A percentile compares a stretch with the other conserved stretches of the same genome.
Conservation (phyloP, 345 rosid species). For the Turnera subulata region DNA sequence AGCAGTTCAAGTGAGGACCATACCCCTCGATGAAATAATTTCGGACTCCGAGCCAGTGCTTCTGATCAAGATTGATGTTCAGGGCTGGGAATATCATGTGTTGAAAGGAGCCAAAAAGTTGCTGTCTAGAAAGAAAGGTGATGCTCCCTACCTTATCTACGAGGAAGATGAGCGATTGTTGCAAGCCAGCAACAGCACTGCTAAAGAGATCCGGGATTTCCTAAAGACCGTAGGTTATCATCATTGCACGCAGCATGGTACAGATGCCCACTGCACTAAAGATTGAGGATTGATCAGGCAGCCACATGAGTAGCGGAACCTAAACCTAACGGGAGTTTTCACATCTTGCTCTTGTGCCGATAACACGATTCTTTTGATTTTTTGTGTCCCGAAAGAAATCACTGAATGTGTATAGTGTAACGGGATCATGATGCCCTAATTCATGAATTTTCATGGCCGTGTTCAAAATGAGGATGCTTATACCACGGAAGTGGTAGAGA, state of each 20-base stretch:
- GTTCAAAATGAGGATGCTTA: no score
- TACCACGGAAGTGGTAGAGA: no score
- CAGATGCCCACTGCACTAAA: conserved; percentile 70
- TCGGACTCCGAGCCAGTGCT: conserved; percentile 54
- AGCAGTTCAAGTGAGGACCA: conserved; percentile 75
- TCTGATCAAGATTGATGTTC: conserved; percentile 85
- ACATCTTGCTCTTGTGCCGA: no score
- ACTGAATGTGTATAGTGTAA: no score
- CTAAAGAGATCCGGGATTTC: conserved; percentile 72
- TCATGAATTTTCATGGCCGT: no score
- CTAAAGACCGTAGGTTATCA: conserved; percentile 62
- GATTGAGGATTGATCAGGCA: conserved; percentile 4
- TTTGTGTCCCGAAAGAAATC: no score
- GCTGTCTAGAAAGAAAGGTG: conserved; percentile 59
- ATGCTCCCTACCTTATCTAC: conserved; percentile 84
- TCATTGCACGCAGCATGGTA: conserved; percentile 68
- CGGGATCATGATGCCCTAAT: no score
- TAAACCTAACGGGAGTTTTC: no score
- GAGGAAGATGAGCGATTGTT: conserved; percentile 90
- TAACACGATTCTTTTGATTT: no score
- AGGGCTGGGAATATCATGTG: conserved; percentile 97
- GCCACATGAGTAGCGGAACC: background rate
- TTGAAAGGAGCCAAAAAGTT: conserved; percentile 77
- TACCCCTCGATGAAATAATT: conserved; percentile 76
- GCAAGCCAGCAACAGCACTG: conserved; percentile 84